These are phyloP conservation scores for Musa schizocarpa DNA, from an alignment of 176 grass and related monocot genomes.

Conservation along the genomic window DNA sequence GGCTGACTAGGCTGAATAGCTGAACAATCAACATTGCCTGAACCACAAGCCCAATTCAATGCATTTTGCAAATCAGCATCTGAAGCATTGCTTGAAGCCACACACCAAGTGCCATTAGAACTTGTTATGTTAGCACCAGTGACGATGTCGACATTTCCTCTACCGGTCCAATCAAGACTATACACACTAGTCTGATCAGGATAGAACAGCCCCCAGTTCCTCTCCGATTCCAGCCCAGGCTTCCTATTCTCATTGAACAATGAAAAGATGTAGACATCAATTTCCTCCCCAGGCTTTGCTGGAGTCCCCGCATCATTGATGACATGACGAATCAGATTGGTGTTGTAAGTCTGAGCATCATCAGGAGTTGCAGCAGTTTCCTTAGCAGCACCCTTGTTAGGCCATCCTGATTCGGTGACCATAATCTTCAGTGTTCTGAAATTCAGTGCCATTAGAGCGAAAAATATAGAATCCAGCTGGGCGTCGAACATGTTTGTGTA, in stretches of 20 bases:
- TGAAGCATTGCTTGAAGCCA: conserved; percentile 72
- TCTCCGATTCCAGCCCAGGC: conserved; percentile 78
- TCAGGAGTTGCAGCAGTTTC: conserved; percentile 74
- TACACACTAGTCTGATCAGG: conserved; percentile 81
- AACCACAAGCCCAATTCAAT: conserved; percentile 84
- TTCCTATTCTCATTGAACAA: conserved; percentile 98
- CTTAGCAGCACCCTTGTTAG: conserved; percentile 62
- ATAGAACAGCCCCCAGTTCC: conserved; percentile 89
- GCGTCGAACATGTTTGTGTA: conserved; percentile 97
- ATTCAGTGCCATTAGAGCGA: conserved; percentile 75
- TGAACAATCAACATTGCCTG: conserved; percentile 88
- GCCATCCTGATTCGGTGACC: conserved; percentile 88
- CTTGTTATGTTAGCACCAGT: conserved; percentile 81
- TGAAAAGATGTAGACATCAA: conserved; percentile 89
- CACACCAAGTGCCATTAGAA: conserved; percentile 74
- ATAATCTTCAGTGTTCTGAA: conserved; percentile 92
- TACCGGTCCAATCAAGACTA: conserved; percentile 84
- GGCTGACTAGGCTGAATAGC: conserved; percentile 94
- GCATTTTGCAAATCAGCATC: conserved; percentile 74
- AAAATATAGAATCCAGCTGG: conserved; percentile 83
- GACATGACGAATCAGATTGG: conserved; percentile 70
- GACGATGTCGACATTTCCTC: conserved; percentile 74
- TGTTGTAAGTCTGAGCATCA: conserved; percentile 92
- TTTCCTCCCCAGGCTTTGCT: conserved; percentile 72
- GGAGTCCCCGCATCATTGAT: conserved; percentile 89